Base-by-base conservation (phyloP, 345 rosid genomes). In the Raphanus sativus region DNA sequence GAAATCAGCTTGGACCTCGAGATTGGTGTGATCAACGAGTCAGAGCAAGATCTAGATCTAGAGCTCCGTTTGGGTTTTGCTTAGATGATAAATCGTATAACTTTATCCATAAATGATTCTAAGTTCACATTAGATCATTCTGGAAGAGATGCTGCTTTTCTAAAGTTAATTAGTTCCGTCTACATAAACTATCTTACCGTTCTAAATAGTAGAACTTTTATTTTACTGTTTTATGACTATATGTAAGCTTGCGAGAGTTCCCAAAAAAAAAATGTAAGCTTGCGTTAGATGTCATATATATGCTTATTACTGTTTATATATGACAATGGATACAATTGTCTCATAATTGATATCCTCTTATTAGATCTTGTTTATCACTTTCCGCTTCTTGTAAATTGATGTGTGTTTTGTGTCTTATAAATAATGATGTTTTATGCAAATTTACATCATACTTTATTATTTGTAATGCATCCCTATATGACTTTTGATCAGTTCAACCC, bases 41-140 rank as follows among this genome's bases (percentile, higher is more conserved):
- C 89, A 52, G 82, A 83, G 55, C 81, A 91, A 61, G 92, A 88
- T 78, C 77, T 94, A 75, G 98, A 94, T 80, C 91, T 94, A 77
- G 97, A 94, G 74, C 98, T 94, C 85, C 91, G 98, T 62, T 84
- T 94, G 77, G 98, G 98, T 5, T 86, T 82, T 66, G 80, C 90
- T 52, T 85, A 85, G 82, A 61, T 75, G 64, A 45, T 61, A 34
- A 50, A 66, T 61, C 62, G 42, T 8, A 50, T 3, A 60, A 24
- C 10, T n/a, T n/a, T 50, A 59, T 63, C 67, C 40, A 74, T 54
- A 55, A 38, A 61, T 33, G 29, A 40, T 52, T 17, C 26, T 2
- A 65, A 66, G 73, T 58, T 34, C 30, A 58, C 9, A 58, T 12
- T 70, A 59, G 10, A 70, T 70, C 48, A 59, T 60, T 52, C 59